These are phyloP conservation scores for Agapanthus africanus DNA, from an alignment of 106 monocot genomes.

Conservation along the genomic window DNA sequence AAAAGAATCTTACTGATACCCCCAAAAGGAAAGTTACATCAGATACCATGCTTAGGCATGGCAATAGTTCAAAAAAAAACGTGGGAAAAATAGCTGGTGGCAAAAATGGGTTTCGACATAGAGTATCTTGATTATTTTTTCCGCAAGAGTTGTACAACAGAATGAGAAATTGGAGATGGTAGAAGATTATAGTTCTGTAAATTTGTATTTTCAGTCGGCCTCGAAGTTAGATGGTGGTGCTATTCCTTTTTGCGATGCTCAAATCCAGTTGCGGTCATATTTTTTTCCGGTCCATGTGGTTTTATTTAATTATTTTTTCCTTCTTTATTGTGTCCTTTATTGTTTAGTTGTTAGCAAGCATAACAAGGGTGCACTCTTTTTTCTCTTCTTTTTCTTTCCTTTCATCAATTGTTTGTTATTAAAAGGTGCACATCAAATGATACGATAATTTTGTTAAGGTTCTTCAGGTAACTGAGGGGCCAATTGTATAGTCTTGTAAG, in stretches of 20 bases:
- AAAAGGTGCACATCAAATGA: not conserved
- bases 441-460: not conserved
- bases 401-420: not conserved
- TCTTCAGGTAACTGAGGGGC: not conserved
- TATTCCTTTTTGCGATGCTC: conserved; percentile 2
- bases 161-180: not conserved
- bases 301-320: not conserved
- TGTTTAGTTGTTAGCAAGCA: not conserved
- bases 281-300: not conserved
- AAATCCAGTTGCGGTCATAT: not conserved
- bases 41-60: not conserved
- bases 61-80: not conserved
- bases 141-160: conserved; percentile 2
- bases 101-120: not conserved
- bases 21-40: not conserved
- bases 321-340: not conserved
- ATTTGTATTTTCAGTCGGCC: not conserved
- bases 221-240: not conserved
- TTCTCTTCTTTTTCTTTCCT: no score
- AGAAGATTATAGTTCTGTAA: not conserved
- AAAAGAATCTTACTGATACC: not conserved
- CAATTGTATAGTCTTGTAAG: conserved; percentile 7
- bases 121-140: not conserved
- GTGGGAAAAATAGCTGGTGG: not conserved
- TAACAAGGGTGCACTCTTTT: not conserved